A percentile compares a stretch with the other conserved stretches of the same genome.
These are phyloP conservation scores for Solanum megistacrolobum DNA, from an alignment of 257 asterid species.

Conservation along the genomic window DNA sequence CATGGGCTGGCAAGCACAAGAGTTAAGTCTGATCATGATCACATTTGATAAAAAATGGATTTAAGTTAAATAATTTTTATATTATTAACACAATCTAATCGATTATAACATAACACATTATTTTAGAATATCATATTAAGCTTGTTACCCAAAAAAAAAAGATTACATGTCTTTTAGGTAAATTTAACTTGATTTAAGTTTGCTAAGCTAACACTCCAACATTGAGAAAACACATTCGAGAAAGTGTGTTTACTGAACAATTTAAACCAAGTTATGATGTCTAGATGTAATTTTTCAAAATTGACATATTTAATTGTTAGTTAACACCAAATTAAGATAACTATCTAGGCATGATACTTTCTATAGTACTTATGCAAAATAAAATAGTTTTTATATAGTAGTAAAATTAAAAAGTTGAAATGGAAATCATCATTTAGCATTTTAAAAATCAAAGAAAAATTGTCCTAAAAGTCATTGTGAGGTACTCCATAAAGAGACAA, in stretches of 20 bases:
- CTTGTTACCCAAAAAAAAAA: neutral
- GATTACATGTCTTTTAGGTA: neutral
- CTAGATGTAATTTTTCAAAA: neutral
- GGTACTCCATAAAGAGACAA: neutral
- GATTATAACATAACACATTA: too few relatives aligned
- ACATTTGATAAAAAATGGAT: neutral
- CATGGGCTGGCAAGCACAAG: neutral
- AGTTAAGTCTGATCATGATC: neutral
- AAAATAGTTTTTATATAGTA: too few relatives aligned
- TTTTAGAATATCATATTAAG: neutral
- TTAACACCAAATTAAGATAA: too few relatives aligned
- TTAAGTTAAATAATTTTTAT: neutral
- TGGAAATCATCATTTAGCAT: neutral
- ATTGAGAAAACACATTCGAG: neutral
- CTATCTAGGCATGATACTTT: neutral
- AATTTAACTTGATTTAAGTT: neutral
- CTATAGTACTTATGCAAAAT: neutral
- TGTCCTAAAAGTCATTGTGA: neutral
- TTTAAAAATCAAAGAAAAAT: neutral
- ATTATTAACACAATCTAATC: neutral
- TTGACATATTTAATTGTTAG: neutral
- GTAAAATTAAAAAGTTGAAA: neutral
- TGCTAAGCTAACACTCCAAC: neutral
- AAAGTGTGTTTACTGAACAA: neutral
- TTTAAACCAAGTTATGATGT: accelerated